Evolutionary conservation across 1,139 yeast genomes (phyloP), one percentile per base, ranked within the genome.

Genomic region (Pichia sp.): DNA sequence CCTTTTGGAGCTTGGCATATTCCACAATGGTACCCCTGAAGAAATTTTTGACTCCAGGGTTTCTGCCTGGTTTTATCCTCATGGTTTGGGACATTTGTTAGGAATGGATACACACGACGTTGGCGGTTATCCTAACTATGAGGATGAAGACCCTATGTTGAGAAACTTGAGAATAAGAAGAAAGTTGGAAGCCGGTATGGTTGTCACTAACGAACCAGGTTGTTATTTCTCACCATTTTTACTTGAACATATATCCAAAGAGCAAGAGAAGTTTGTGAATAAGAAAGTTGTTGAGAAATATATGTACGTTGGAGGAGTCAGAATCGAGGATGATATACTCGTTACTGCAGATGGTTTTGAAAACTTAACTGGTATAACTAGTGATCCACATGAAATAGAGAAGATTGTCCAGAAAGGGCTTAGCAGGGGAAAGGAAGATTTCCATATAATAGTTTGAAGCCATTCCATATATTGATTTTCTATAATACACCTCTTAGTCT

Each of bases 81-180:
- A 93, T 65, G 99, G 99, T 0, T 73, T 93, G 57, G 99, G 99
- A 12, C 99, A 93, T 66, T 74, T 89, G 64, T 71, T 93, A 49
- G 99, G 99, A 34, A 78, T 93, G 85, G 97, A 91, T 66, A 89
- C 96, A 10, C 99, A 93, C 68, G 99, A 93, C 69, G 95, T 89
- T 47, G 98, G 89, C 45, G 98, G 98, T 1, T 66, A 75, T 56
- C 83, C 98, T 22, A 83, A 93, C 69, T 90, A 90, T 67, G 80
- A 82, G 2, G 98, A 93, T 66, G 78, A 86, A 4, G 83, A 93
- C 65, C 85, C 87, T 36, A 75, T 85, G 69, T 76, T 88, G 62
- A 72, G 78, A 55, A 88, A 87, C 67, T 78, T 93, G 65, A 82
- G 99, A 67, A 71, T 93, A 55, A 80, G 98, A 65, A 80, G 98